Base-by-base conservation (phyloP, 202 grass and related monocot species). In the Carex arenaria region DNA sequence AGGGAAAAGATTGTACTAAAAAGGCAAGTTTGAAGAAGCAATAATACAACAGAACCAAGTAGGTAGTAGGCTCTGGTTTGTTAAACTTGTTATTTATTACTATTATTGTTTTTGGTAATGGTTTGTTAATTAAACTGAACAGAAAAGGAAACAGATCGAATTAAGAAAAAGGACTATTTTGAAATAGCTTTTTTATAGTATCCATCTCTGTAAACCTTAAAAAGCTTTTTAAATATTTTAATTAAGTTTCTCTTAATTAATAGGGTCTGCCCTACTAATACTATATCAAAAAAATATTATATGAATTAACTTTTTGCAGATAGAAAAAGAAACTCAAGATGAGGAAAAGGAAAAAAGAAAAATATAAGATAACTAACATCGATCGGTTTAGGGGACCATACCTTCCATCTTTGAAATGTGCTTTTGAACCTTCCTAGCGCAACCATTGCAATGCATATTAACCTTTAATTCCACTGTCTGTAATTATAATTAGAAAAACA, bases 381-480 rank as follows among this genome's bases (percentile, higher is more conserved):
- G 26, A 26, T 26, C 42, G 3, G 6, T 14, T 64, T 62, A 55
- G 62, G 36, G 19, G 52, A 12, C 75, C 86, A 45, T 92, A 94
- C 94, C 94, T 86, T 94, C 92, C 91, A 97, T 94, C 86, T 94
- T 97, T 68, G 94, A 89, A 83, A 97, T 94, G 87, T 97, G 94
- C 88, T 97, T 97, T 88, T 97, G 86, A 34, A 97, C 88, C 79
- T 94, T 97, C 86, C 78, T 97, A 64, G 94, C 94, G 4, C 94
- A 97, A 49, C 94, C 94, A 47, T 91, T 88, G 87, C 94, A 97
- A 79, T 97, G 94, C 94, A 97, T 97, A 72, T 88, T 94, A 72
- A 97, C 94, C 88, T 85, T 94, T 54, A 97, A 88, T 87, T 91
- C 94, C 83, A 97, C 94, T 3, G 85, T 94, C 94, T 97, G 81